Base-by-base conservation (phyloP, 345 rosid species). In the Brassica cretica region DNA sequence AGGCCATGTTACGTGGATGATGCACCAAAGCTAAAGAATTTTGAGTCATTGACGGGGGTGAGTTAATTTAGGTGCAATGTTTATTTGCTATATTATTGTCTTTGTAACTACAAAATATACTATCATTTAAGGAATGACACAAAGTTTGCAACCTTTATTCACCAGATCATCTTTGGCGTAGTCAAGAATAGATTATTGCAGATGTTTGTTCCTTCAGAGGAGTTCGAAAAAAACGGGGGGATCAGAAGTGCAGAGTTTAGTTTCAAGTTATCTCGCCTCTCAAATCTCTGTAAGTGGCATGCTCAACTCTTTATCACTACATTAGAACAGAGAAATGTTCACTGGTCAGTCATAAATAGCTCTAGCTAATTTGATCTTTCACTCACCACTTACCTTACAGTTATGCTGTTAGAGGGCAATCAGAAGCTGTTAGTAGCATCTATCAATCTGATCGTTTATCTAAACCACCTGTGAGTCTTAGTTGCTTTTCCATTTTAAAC, bases 21-120 rank as follows among this genome's bases (percentile, higher is more conserved):
- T 77, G 76, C 91, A 9, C 80, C 60, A 24, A 85, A 84, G 97
- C 97, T 64, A 84, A 81, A 79, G 93, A 89, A 73, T 92, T 90
- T 76, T 95, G 98, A 29, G 93, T 92, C 81, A 82, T 92, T 76
- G 98, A 92, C 39, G 80, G 85, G 80, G 85, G 97, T 94, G 70
- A 75, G 84, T 70, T 27, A 27, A 27, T 27, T 24, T 16, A 0
- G 21, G 66, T 71, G 35, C 30, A 55, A 33, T 33, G 39, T 33
- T 33, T 33, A 5, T 33, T 33, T 33, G 39, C 39, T 33, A 27
- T 27, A 27, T 27, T 33, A 32, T 32, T 32, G 35, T 4, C 35
- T 32, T 32, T 32, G 35, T 32, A 33, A 33, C 39, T 33, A 1
- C 39, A 33, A 33, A 33, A 33, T 33, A 33, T 33, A 33, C 39